Percentiles rank a stretch among this genome's conserved stretches.
Conservation (phyloP, 2,329 filamentous ascomycete species). For the Westerdykella aurantiaca region DNA sequence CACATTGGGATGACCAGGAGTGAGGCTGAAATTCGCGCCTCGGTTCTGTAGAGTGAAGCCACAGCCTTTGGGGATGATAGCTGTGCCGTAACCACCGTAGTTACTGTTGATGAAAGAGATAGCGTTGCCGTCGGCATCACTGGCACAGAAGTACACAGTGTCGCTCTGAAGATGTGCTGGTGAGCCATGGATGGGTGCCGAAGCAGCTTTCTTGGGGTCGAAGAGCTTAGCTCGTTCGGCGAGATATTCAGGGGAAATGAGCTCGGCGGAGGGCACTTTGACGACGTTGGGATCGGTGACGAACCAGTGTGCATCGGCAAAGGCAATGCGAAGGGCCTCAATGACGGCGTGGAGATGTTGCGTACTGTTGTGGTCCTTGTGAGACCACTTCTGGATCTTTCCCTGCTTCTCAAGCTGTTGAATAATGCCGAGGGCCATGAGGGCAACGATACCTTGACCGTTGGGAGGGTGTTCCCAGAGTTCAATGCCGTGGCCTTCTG, state of each 20-base stretch:
- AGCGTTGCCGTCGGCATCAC: constrained; percentile 77
- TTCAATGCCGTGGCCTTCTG: constrained; percentile 58
- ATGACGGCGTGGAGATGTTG: constrained; percentile 74
- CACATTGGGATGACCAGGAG: constrained; percentile 67
- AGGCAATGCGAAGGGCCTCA: constrained; percentile 81
- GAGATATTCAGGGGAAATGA: constrained; percentile 71
- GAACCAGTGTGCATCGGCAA: constrained; percentile 86
- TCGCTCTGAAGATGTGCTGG: constrained; percentile 79
- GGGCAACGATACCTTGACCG: constrained; percentile 87
- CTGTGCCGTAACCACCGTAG: constrained; percentile 82
- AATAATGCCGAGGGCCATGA: constrained; percentile 90
- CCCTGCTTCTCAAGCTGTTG: constrained; percentile 74
- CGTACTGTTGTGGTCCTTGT: constrained; percentile 72
- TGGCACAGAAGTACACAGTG: constrained; percentile 88
- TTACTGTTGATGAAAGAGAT: constrained; percentile 97
- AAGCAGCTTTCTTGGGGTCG: constrained; percentile 47
- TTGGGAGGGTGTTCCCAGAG: constrained; percentile 97
- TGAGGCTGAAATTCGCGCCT: constrained; percentile 76
- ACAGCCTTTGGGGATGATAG: constrained; percentile 76
- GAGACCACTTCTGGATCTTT: constrained; percentile 64
- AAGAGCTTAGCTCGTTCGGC: constrained; percentile 62
- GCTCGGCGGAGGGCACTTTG: constrained; percentile 61
- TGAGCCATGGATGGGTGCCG: constrained; percentile 60
- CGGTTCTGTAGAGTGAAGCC: constrained; percentile 95
- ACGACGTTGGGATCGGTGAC: constrained; percentile 73